Evolutionary conservation across 192 early-diverging fungal species (phyloP).

Genomic region (Coemansia sp.): DNA sequence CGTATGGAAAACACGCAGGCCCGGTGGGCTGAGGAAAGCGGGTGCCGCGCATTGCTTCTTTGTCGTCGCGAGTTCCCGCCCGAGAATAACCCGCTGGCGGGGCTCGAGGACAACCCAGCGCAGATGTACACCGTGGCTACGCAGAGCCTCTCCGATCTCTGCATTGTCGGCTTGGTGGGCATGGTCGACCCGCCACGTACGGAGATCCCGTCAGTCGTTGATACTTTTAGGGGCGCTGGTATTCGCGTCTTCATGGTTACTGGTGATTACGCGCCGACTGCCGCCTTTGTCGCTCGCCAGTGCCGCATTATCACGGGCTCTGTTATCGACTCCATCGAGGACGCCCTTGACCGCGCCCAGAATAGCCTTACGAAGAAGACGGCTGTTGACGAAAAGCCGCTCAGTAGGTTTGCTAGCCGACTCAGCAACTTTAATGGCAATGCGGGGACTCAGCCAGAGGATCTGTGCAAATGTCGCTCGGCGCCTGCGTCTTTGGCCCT

Average conservation of each 20-base stretch:
- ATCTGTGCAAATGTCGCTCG: neutral
- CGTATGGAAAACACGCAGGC: constrained; percentile 52
- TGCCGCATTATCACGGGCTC: constrained; percentile 70
- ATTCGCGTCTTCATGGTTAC: constrained; percentile 85
- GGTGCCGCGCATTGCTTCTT: constrained; percentile 61
- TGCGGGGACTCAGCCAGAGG: neutral
- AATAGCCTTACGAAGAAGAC: neutral
- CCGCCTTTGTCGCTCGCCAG: constrained; percentile 74
- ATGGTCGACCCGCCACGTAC: constrained; percentile 85
- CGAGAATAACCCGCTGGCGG: constrained; percentile 49
- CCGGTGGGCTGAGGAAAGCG: constrained; percentile 55
- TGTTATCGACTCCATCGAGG: constrained; percentile 37
- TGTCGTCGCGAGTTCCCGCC: constrained; percentile 41
- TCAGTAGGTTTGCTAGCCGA: constrained; percentile 1
- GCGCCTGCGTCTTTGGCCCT: neutral
- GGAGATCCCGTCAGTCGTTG: constrained; percentile 68
- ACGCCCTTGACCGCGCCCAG: constrained; percentile 20
- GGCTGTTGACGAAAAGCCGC: neutral
- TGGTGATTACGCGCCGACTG: constrained; percentile 78
- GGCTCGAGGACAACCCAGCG: constrained; percentile 34
- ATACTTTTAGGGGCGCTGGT: constrained; percentile 62
- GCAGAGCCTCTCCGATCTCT: constrained; percentile 56
- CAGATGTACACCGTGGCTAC: constrained; percentile 24
- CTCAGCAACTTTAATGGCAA: neutral
- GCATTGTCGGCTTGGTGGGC: constrained; percentile 71